Base-by-base conservation (phyloP, 441 rosid genomes). In the Erysimum cheiri region DNA sequence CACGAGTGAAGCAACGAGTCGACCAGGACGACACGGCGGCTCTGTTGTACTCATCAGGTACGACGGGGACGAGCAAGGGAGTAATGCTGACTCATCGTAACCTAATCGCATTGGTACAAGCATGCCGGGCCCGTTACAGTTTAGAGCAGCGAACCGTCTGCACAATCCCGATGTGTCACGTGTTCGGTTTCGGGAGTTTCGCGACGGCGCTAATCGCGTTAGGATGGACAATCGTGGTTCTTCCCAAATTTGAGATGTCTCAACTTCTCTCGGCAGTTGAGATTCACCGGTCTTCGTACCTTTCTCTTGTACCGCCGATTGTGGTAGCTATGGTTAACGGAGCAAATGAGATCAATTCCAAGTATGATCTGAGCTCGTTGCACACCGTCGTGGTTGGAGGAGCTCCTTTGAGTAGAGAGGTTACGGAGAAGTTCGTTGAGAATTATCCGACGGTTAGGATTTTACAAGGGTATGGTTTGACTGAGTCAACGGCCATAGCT, bases 81-180 rank as follows among this genome's bases (percentile, higher is more conserved):
- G 97, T 93, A 64, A 87, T 83, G 13, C 72, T 96, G 29, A 87
- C 92, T 1, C 98, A 94, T 70, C 75, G 87, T 2, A 92, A 82
- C 70, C 58, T 91, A 29, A 92, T 92, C 41, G 87, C 92, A 0
- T 81, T 84, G 90, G 96, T 94, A 10, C 83, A 82, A 64, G 80
- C 79, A 0, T 24, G 83, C 32, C 47, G 82, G 2, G 73, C 40
- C 58, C 72, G 92, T 55, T 85, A 71, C 77, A 61, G 29, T 6
- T 54, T 43, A 29, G 84, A 81, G 3, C 80, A 76, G 8, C 78
- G 67, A 12, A 86, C 85, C 72, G 67, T 94, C 56, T 90, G 97
- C 76, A 94, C 98, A 4, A 89, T 94, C 41, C 98, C 98, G 0
- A 91, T 91, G 97, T 91, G 81, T 65, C 98, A 92, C 73, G 66